These are phyloP conservation scores for Saccharomycopsis fermentans DNA, from an alignment of 805 yeast genomes.

Conservation along the genomic window DNA sequence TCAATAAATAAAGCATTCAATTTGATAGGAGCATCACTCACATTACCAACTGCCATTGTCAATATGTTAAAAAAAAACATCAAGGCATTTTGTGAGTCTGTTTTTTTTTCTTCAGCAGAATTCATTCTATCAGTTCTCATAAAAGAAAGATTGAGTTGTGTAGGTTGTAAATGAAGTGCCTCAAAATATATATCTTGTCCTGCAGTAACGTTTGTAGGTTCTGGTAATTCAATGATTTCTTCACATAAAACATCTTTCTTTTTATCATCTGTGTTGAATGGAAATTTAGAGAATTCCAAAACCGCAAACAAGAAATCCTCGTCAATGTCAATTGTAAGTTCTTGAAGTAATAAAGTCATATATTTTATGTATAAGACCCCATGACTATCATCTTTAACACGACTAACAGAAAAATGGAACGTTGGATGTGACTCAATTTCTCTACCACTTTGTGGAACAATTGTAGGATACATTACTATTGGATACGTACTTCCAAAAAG, in stretches of 20 bases:
- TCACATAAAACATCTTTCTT: slow-evolving; percentile 48
- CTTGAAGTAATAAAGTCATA: slow-evolving; percentile 83
- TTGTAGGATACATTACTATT: slow-evolving; percentile 80
- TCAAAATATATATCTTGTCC: slow-evolving; percentile 83
- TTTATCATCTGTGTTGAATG: slow-evolving; percentile 50
- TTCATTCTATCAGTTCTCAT: slow-evolving; percentile 75
- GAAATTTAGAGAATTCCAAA: slow-evolving; percentile 68
- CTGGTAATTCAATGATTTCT: slow-evolving; percentile 55
- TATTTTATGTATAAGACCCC: slow-evolving; percentile 87
- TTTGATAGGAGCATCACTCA: slow-evolving; percentile 92
- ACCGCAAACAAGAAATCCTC: slow-evolving; percentile 84
- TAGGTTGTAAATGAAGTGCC: slow-evolving; percentile 84
- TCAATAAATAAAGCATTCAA: slow-evolving; percentile 81
- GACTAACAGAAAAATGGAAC: slow-evolving; percentile 73
- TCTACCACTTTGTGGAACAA: slow-evolving; percentile 70
- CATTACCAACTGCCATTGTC: slow-evolving; percentile 95
- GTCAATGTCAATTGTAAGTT: slow-evolving; percentile 84
- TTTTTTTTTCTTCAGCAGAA: slow-evolving; percentile 43
- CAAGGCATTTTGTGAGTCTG: slow-evolving; percentile 52
- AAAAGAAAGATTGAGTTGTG: slow-evolving; percentile 80
- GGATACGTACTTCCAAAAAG: slow-evolving; percentile 83
- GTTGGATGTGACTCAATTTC: slow-evolving; percentile 89
- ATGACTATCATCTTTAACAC: slow-evolving; percentile 79
- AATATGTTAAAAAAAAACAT: slow-evolving; percentile 74
- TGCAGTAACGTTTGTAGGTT: slow-evolving; percentile 45